Evolutionary conservation across 352 stramenopile genomes (phyloP), one percentile per base, ranked within the genome.

Genomic region (Phytophthora vignae): DNA sequence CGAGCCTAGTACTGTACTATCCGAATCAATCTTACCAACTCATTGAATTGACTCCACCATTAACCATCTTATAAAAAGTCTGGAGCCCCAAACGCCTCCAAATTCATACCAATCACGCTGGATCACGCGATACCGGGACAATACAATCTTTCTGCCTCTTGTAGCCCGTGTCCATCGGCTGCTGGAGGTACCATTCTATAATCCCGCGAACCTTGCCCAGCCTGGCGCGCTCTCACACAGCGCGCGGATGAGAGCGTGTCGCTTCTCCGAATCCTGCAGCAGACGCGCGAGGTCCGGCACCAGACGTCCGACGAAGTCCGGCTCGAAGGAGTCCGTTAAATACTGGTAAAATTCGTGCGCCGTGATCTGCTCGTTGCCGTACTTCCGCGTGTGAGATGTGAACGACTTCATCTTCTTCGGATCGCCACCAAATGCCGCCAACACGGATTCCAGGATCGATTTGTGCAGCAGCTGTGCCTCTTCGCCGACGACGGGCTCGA

Each of bases 301-400:
- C 33, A 96, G 71, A n/a, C 90, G 81, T 2, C 85, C 90, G 38
- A 96, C 90, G 66, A 96, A 95, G 67, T 96, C 90, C 1, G 83
- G 86, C n/a, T 96, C 90, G 66, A 96, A 96, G 19, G 90, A 94
- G 29, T 84, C 82, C 50, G 87, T 95, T 85, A 96, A 89, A 89
- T 96, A 96, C 68, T 93, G 85, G 77, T 96, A 96, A 73, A 95
- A 96, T 59, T 96, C 88, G 31, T 90, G 83, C 8, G 90, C 90
- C n/a, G 86, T 90, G 72, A 96, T 90, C 71, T 95, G 85, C 62
- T 96, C 87, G 55, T 81, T 88, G 61, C 90, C 90, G 60, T 93
- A 96, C 64, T 95, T 95, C 62, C 90, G 90, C 36, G 90, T 88
- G 55, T 93, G 92, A 36, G 82, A 88, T 31, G 88, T 95, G 57